phyloP scores from a whole-genome alignment of 176 grass and related monocot genomes.

The Cenchrus fungigraminus region DNA sequence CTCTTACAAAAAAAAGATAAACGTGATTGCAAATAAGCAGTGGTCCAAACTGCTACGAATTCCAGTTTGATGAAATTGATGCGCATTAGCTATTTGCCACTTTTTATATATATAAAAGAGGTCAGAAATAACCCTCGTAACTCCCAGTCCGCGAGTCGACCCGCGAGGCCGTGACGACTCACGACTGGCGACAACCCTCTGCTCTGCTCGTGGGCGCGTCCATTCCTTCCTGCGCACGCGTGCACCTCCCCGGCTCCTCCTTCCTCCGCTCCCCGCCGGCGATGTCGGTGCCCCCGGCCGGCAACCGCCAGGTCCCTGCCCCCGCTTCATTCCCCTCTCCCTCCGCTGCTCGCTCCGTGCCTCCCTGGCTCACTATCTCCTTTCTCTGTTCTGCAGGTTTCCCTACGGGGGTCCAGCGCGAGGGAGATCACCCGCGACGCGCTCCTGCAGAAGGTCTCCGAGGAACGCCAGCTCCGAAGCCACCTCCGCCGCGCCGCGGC shows the following conservation, averaged over 20 bases:
- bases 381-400: slow-evolving; percentile 54
- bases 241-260: slow-evolving; percentile 5
- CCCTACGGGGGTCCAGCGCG: slow-evolving; percentile 82
- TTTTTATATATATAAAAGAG: not conserved
- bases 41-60: not conserved
- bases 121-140: not conserved
- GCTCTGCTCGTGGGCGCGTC: not conserved
- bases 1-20: not conserved
- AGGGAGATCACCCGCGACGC: slow-evolving; percentile 91
- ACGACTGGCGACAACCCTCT: not conserved
- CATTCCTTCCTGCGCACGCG: slow-evolving; percentile 12
- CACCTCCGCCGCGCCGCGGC: slow-evolving; percentile 78
- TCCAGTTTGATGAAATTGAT: not conserved
- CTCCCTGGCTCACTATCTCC: not conserved
- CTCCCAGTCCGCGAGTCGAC: no score
- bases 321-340: not conserved
- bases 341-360: not conserved
- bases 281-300: slow-evolving; percentile 60
- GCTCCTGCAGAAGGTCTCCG: slow-evolving; percentile 88
- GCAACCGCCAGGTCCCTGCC: slow-evolving; percentile 41
- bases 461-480: slow-evolving; percentile 83
- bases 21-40: not conserved
- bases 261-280: slow-evolving; percentile 13
- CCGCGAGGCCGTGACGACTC: not conserved
- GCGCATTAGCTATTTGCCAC: not conserved